These are phyloP conservation scores for Cenchrus fungigraminus DNA, from an alignment of 176 grass and related monocot genomes.

Conservation along the genomic window DNA sequence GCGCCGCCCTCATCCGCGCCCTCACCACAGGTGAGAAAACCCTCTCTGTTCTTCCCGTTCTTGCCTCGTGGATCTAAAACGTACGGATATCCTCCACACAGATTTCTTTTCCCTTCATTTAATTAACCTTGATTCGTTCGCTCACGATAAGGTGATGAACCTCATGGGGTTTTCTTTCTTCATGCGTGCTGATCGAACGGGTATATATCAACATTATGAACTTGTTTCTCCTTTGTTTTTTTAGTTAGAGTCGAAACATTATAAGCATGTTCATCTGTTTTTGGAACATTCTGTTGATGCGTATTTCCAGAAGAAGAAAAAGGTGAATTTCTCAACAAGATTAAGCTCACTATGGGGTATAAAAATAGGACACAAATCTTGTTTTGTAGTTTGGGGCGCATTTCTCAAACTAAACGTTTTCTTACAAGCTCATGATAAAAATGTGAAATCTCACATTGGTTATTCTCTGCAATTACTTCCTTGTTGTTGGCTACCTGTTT, in stretches of 20 bases:
- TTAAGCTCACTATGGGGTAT: not conserved
- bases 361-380: not conserved
- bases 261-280: not conserved
- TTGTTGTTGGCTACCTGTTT: not conserved
- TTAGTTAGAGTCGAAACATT: not conserved
- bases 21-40: constrained; percentile 43
- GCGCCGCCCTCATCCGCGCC: constrained; percentile 53
- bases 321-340: not conserved
- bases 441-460: not conserved
- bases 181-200: not conserved
- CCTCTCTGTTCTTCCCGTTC: not conserved
- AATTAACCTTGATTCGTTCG: not conserved
- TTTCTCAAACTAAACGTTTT: not conserved
- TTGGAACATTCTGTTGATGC: not conserved
- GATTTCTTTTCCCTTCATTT: not conserved
- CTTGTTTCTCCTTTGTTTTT: not conserved
- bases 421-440: not conserved
- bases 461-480: not conserved
- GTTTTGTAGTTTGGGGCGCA: not conserved
- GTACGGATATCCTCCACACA: not conserved
- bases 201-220: not conserved
- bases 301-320: not conserved
- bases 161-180: not conserved
- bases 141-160: not conserved
- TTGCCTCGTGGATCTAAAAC: not conserved